Evolutionary conservation across 768 basidiomycete species (phyloP).

Genomic region (Hygrophorus pudorinus): DNA sequence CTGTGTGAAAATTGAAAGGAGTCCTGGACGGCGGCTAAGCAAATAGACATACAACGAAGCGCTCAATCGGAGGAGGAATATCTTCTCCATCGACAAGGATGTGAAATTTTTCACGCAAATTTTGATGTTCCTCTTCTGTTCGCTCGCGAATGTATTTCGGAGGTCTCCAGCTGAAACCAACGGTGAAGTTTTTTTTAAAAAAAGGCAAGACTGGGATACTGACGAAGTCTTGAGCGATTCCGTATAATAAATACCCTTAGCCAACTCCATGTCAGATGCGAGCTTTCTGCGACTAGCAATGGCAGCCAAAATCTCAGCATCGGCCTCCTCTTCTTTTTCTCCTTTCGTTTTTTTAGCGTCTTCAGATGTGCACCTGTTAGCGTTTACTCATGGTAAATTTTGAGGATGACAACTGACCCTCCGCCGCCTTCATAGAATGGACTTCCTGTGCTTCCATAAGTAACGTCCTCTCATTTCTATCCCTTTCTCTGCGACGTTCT

Average conservation of each 20-base stretch:
- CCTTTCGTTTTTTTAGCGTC: constrained; percentile 82
- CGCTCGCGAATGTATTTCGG: constrained; percentile 75
- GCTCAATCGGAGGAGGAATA: constrained; percentile 86
- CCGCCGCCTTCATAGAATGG: constrained; percentile 68
- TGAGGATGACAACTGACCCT: constrained; percentile 41
- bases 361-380: constrained; percentile 11
- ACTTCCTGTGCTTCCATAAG: constrained; percentile 94
- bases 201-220: constrained; percentile 2
- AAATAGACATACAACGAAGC: constrained; percentile 52
- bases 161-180: constrained; percentile 64
- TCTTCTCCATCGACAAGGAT: constrained; percentile 93
- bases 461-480: constrained; percentile 77
- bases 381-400: not conserved
- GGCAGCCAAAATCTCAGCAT: constrained; percentile 85
- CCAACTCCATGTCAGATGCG: constrained; percentile 86
- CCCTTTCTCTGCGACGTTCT: constrained; percentile 62
- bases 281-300: constrained; percentile 87
- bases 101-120: constrained; percentile 82
- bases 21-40: not conserved
- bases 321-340: constrained; percentile 82
- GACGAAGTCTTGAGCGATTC: constrained; percentile 79
- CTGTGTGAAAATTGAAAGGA: constrained; percentile 26
- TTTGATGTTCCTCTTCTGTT: constrained; percentile 56
- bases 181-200: constrained; percentile 1
- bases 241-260: constrained; percentile 85